Percentiles rank a stretch among this genome's conserved stretches.
These are phyloP conservation scores for Candida endomychidarum DNA, from an alignment of 805 yeast genomes.

Conservation along the genomic window DNA sequence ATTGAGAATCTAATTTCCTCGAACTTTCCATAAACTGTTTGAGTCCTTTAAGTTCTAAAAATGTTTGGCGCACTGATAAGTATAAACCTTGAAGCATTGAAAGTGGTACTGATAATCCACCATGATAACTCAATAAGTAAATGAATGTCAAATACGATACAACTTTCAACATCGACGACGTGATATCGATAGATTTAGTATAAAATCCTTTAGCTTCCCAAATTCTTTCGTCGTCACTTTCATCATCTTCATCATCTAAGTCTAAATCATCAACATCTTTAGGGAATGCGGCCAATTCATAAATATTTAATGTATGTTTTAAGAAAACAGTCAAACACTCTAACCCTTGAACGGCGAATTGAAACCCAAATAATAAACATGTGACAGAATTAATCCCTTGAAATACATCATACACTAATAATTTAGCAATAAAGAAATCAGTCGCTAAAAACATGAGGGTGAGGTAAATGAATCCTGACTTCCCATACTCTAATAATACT, in stretches of 20 bases:
- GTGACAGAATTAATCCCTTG: constrained; percentile 52
- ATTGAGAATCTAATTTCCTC: constrained; percentile 60
- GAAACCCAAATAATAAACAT: constrained; percentile 71
- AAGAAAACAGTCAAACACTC: constrained; percentile 48
- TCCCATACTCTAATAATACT: constrained; percentile 33
- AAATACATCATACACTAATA: constrained; percentile 57
- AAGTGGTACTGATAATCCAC: constrained; percentile 33
- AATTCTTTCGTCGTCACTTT: constrained; percentile 53
- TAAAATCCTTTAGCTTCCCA: constrained; percentile 73
- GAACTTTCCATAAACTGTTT: constrained; percentile 54
- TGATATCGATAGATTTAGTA: constrained; percentile 56
- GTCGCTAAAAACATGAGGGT: constrained; percentile 42
- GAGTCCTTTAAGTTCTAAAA: constrained; percentile 40
- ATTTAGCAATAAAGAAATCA: constrained; percentile 54
- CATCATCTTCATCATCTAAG: constrained; percentile 26
- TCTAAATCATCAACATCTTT: constrained; percentile 24
- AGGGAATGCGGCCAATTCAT: constrained; percentile 53
- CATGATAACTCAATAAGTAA: constrained; percentile 34
- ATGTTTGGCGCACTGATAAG: constrained; percentile 38
- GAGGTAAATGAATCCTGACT: constrained; percentile 39
- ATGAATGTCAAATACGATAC: constrained; percentile 30
- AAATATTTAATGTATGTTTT: constrained; percentile 50
- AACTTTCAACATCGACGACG: constrained; percentile 42
- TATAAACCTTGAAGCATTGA: constrained; percentile 44
- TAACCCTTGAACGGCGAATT: constrained; percentile 63